Percentiles rank a stretch among this genome's conserved stretches.
Evolutionary conservation across 176 grass and related monocot species (phyloP).

Genomic region (Paspalum vaginatum): DNA sequence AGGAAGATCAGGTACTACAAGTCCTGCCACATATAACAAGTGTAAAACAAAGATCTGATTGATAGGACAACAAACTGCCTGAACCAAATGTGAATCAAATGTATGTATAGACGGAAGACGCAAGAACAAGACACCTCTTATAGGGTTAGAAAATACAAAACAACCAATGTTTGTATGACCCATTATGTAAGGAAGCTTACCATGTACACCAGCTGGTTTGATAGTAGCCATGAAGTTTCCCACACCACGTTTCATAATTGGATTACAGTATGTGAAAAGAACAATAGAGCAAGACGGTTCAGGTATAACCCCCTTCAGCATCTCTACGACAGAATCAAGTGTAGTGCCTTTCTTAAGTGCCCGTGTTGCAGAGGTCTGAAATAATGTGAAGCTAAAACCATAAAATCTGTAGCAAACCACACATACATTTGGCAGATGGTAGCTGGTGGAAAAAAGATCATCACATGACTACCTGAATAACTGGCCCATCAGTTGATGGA

Average conservation of each 20-base stretch:
- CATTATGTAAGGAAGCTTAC: slow-evolving; percentile 38
- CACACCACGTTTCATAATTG: slow-evolving; percentile 80
- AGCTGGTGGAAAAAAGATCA: not conserved
- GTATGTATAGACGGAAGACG: not conserved
- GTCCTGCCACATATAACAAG: slow-evolving; percentile 55
- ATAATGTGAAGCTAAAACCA: not conserved
- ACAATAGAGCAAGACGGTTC: slow-evolving; percentile 83
- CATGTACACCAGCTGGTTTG: slow-evolving; percentile 63
- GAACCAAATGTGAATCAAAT: slow-evolving; percentile 17
- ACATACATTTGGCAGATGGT: not conserved
- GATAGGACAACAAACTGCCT: not conserved
- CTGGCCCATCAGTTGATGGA: slow-evolving; percentile 82
- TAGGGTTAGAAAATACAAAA: not conserved
- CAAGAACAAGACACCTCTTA: not conserved
- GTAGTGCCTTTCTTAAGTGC: slow-evolving; percentile 73
- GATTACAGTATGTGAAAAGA: slow-evolving; percentile 94
- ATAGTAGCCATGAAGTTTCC: slow-evolving; percentile 72
- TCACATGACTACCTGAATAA: slow-evolving; percentile 66
- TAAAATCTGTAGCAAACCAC: not conserved
- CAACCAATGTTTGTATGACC: not conserved
- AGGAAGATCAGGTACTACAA: slow-evolving; percentile 94
- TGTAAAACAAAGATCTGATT: not conserved
- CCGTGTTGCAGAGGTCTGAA: slow-evolving; percentile 82
- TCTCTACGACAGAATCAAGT: slow-evolving; percentile 67
- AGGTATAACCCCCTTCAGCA: slow-evolving; percentile 72